Base-by-base conservation (phyloP, 257 asterid genomes). In the Penstemon davidsonii region DNA sequence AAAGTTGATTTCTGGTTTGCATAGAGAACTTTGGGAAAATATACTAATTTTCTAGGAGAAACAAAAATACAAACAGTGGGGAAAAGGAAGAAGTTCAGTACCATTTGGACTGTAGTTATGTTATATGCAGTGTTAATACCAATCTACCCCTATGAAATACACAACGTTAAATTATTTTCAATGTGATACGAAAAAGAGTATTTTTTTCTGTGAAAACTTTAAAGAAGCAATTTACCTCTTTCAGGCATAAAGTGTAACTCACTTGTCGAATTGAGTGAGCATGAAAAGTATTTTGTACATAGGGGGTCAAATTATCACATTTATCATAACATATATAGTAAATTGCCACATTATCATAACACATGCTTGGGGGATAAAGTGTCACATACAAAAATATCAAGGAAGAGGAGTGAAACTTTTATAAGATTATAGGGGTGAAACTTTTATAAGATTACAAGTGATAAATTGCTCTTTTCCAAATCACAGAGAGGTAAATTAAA, bases 1-100 rank as follows among this genome's bases (percentile, higher is more conserved):
- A 81, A 91, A 91, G 91, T 75, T 67, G 84, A 70, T 73, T 78
- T 84, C 71, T 70, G 87, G 79, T 66, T 59, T 73, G 80, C 67
- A 67, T 61, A 72, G 76, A 49, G 77, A 70, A 66, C 44, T 80
- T 56, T 85, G 80, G 95, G 88, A 78, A 79, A 77, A 85, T 72
- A 68, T 76, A 72, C 46, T 77, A 70, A 68, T 78, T 47, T 67
- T 13, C 19, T 61, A 13, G 69, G 69, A 67, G 42, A 75, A 46
- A 64, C 15, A 55, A 60, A 67, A 73, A 55, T 43, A 47, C 10
- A 18, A 50, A 67, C 51, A 57, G 40, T 56, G 55, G 42, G 49
- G 54, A 72, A 81, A 74, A 72, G 66, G 69, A 78, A 76, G 73
- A 77, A 59, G 25, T 72, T 36, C 56, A 61, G 54, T 37, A 40